Base-by-base conservation (phyloP, 495 filamentous ascomycete species). In the Staphylotrichum longicolle region DNA sequence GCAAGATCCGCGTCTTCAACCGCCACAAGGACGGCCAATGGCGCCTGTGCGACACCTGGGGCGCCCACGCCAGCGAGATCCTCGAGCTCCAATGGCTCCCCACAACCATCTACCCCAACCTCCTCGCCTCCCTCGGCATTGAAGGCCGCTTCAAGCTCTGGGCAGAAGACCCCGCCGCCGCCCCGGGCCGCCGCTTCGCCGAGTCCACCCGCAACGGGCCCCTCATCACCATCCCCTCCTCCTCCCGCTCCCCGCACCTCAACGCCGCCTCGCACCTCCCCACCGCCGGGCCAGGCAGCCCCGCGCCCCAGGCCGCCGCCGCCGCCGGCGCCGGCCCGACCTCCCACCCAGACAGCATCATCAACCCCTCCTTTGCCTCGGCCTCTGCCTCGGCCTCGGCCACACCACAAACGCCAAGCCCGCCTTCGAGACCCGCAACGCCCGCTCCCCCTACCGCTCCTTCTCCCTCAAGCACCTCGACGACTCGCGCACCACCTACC, bases 1-100 rank as follows among this genome's bases (percentile, higher is more conserved):
- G 96, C 68, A 89, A 88, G 70, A 88, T 99, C 66, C 91, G 91
- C 70, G 89, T 98, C 37, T 98, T 91, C 83, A 91, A 96, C 70
- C 74, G 81, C 46, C 83, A 92, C 62, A 85, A 86, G 63, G 85
- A 91, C 65, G 86, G 85, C 12, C 77, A 85, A 51, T 96, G 91
- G 91, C 82, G 84, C 44, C 74, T 92, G 46, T 87, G 85, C 65
- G 94, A 97, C 69, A 90, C 85, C 53, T 97, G 94, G 91, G 85
- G 85, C 58, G 95, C 91, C 12, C 94, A 99, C 70, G 88, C 90
- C 66, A 90, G 90, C 33, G 94, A 96, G 76, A 89, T 99, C 61
- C 80, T 89, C 63, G 90, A 96, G 81, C 84, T 92, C 54, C 87
- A 91, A 80, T 96, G 91, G 91, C 76, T 85, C 7, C 79, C 81